A percentile compares a stretch with the other conserved stretches of the same genome.
These are phyloP conservation scores for Aspergillus affinis DNA, from an alignment of 495 filamentous ascomycete genomes.

Conservation along the genomic window DNA sequence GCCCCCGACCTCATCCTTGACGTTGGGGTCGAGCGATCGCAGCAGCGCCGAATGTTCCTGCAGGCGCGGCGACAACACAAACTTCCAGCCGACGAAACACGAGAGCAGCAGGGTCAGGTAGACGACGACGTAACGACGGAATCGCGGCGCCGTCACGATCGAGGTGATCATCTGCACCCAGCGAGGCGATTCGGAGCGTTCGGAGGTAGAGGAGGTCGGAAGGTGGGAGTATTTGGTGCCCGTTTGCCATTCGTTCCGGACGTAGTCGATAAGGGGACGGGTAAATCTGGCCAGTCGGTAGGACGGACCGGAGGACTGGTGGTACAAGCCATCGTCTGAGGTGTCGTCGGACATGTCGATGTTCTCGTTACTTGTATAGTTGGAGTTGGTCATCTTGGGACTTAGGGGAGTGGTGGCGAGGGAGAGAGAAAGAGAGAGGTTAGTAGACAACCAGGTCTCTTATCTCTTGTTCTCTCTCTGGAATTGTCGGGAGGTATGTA, in stretches of 20 bases:
- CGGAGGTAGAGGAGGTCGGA: constrained; percentile 19
- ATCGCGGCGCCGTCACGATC: constrained; percentile 43
- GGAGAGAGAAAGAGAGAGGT: background rate
- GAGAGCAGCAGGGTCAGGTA: constrained; percentile 41
- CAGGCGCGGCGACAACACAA: constrained; percentile 38
- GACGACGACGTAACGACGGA: constrained; percentile 47
- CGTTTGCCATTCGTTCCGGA: constrained; percentile 48
- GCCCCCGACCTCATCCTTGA: constrained; percentile 32
- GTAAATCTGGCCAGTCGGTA: constrained; percentile 20
- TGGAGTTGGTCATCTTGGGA: background rate
- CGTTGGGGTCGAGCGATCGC: constrained; percentile 35
- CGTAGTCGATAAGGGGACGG: constrained; percentile 45
- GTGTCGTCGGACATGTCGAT: constrained; percentile 25
- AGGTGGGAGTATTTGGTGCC: constrained; percentile 26
- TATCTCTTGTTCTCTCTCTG: background rate
- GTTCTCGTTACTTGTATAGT: constrained; percentile 15
- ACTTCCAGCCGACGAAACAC: constrained; percentile 41
- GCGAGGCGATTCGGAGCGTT: constrained; percentile 21
- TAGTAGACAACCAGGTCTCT: background rate
- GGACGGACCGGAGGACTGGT: constrained; percentile 10
- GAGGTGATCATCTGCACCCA: constrained; percentile 34
- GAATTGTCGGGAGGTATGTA: background rate
- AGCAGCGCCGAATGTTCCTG: constrained; percentile 38
- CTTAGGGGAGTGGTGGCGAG: background rate
- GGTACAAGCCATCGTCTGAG: constrained; percentile 18